Base-by-base conservation (phyloP, 140 eudicot genomes). In the Flaveria floridana region DNA sequence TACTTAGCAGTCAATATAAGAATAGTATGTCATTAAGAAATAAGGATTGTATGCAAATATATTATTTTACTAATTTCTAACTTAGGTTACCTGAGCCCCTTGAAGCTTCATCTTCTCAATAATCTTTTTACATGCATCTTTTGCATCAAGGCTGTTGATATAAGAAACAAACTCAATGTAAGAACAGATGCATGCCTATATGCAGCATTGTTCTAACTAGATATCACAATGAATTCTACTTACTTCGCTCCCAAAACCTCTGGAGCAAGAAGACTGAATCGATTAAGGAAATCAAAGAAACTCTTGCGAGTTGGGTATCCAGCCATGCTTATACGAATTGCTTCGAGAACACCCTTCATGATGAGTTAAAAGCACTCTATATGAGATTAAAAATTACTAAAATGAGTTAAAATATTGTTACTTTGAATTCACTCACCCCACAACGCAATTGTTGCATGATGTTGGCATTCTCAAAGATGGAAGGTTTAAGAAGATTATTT, bases 281-380 rank as follows among this genome's bases (percentile, higher is more conserved):
- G 91, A 77, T 85, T 81, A 23, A 91, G 85, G 81, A 94, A 94
- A 72, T 94, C 99, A 72, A 71, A 87, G 74, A 94, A 94, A 41
- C 90, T 85, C 85, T 87, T 86, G 28, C 97, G 97, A 44, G 99
- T 94, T 4, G 99, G 99, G 82, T 94, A 90, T 63, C 99, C 99
- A 65, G 99, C 97, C 87, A 91, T 86, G 79, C 99, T 94, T 76
- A 94, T 94, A 84, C 97, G 93, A 75, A 94, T 94, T 78, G 99
- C 99, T 80, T 94, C 99, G 57, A 94, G 82, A 80, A 94, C 99
- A 78, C 99, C 99, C 99, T 94, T 80, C 80, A 82, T 64, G 65
- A 79, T 50, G 73, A 71, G 76, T 66, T 46, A 73, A 61, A 56
- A 47, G 1, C 56, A 74, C 10, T 18, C 19, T 73, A 72, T 68